Conservation (phyloP, 2,329 filamentous ascomycete species). For the Ophiobolus disseminans region DNA sequence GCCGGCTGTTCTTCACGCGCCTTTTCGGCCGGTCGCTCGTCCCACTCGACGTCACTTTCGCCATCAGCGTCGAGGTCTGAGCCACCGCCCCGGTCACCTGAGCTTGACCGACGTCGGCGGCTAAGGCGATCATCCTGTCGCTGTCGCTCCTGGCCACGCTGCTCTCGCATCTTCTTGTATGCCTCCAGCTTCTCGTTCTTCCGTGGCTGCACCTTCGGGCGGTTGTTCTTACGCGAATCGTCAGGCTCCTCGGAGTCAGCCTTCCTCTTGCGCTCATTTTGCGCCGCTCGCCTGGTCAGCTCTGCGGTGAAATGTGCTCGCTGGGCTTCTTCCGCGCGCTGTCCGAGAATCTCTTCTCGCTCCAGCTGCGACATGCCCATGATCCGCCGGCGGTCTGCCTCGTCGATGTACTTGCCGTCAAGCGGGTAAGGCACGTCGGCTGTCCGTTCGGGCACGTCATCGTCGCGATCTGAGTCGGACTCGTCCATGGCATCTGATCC, state of each 20-base stretch:
- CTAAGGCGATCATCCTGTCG: slow-evolving; percentile 57
- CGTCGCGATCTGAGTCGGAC: slow-evolving; percentile 61
- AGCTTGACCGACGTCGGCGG: slow-evolving; percentile 54
- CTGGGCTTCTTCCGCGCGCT: slow-evolving; percentile 83
- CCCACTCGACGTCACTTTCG: slow-evolving; percentile 80
- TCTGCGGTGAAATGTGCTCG: slow-evolving; percentile 81
- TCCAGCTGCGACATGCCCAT: slow-evolving; percentile 88
- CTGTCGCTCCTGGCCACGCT: slow-evolving; percentile 65
- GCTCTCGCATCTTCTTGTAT: slow-evolving; percentile 62
- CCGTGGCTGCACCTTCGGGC: slow-evolving; percentile 59
- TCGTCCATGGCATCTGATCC: slow-evolving; percentile 91
- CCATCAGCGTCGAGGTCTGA: slow-evolving; percentile 70
- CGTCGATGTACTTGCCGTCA: slow-evolving; percentile 78
- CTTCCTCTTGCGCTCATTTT: slow-evolving; percentile 74
- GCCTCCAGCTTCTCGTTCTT: slow-evolving; percentile 78
- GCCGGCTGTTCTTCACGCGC: slow-evolving; percentile 72
- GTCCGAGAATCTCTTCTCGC: slow-evolving; percentile 87
- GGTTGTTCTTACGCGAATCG: slow-evolving; percentile 72
- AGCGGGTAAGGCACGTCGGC: slow-evolving; percentile 77
- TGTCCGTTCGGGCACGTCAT: slow-evolving; percentile 57
- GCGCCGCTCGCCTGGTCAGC: slow-evolving; percentile 76
- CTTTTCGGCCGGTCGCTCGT: slow-evolving; percentile 60
- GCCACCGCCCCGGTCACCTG: slow-evolving; percentile 46
- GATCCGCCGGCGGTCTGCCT: slow-evolving; percentile 66
- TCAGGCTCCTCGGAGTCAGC: slow-evolving; percentile 80